Conservation (phyloP, 2,329 filamentous ascomycete species). For the Aureobasidium sp. region DNA sequence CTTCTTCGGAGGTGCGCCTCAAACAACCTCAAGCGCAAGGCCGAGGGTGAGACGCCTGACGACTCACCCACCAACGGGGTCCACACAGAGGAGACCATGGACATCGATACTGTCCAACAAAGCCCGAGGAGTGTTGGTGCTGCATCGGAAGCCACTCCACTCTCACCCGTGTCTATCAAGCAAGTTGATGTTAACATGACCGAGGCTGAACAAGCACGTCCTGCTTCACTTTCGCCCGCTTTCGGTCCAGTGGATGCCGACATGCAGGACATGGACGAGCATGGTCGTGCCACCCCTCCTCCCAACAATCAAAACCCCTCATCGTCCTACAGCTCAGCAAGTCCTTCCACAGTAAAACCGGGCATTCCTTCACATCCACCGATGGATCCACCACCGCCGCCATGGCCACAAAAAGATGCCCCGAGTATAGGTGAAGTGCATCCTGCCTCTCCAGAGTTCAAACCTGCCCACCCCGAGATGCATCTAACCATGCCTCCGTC, state of each 20-base stretch:
- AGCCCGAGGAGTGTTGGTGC: slow-evolving; percentile 2
- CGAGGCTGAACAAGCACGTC: not conserved
- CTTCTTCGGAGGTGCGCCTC: slow-evolving; percentile 28
- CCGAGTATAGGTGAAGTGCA: slow-evolving; percentile 1
- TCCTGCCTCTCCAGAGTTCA: slow-evolving; percentile 17
- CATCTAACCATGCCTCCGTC: slow-evolving; percentile 30
- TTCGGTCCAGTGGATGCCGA: slow-evolving; percentile 26
- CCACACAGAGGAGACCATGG: slow-evolving; percentile 17
- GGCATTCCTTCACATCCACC: slow-evolving; percentile 24
- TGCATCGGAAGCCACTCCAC: not conserved
- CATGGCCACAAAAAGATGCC: slow-evolving; percentile 5
- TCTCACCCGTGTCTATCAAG: not conserved
- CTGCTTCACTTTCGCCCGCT: slow-evolving; percentile 1
- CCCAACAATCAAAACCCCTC: not conserved
- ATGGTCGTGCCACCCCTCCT: not conserved
- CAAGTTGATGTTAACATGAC: slow-evolving; percentile 17
- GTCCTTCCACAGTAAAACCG: not conserved
- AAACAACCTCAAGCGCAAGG: slow-evolving; percentile 24
- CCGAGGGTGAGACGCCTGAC: not conserved
- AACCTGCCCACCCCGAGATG: slow-evolving; percentile 22
- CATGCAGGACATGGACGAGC: slow-evolving; percentile 37
- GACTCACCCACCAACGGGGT: not conserved
- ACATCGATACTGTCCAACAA: slow-evolving; percentile 17
- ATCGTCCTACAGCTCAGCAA: slow-evolving; percentile 5
- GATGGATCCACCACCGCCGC: slow-evolving; percentile 29